Evolutionary conservation across 1,139 yeast genomes (phyloP), one percentile per base, ranked within the genome.

Genomic region (Candida sp.): DNA sequence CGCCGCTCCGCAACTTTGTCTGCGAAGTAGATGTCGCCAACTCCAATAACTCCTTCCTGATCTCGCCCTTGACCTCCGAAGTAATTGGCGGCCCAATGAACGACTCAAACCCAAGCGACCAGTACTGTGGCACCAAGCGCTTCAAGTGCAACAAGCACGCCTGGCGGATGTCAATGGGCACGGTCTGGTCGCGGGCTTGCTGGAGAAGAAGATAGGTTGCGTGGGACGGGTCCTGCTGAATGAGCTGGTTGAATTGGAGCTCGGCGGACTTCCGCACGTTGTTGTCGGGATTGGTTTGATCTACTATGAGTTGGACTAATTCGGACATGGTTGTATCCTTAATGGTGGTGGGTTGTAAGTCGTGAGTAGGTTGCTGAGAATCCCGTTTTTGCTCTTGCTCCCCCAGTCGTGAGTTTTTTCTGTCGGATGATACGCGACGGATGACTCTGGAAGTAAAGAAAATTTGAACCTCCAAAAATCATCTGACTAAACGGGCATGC

Each of bases 21-120:
- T 81, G 79, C 0, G 75, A 63, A 12, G 81, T 76, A 7, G 78
- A 65, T 1, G 82, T 70, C n/a, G 88, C 78, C 39, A 90, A 65
- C 7, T 67, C 58, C 47, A 93, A 58, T 49, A 92, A 72, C 1
- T 71, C 67, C 1, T 70, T 58, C 51, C 97, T 77, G 8, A 85
- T 72, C 8, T 58, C 58, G 7, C 63, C 67, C 60, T 90, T 89
- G 37, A 78, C 71, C 0, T 78, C 81, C 52, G 78, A 84, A 12
- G 72, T 66, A 7, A 91, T 68, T 0, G 90, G 85, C 0, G 86
- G 87, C 0, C 96, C 96, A 12, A 76, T 66, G 63, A 84, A 93
- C 11, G 91, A 85, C 46, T 83, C 86, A 65, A 92, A 92, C 0
- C 90, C 97, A 27, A 93, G 81, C 27, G 94, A 85, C 99, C 99